Evolutionary conservation across 352 stramenopile genomes (phyloP).

Genomic region (Phytophthora meadii): DNA sequence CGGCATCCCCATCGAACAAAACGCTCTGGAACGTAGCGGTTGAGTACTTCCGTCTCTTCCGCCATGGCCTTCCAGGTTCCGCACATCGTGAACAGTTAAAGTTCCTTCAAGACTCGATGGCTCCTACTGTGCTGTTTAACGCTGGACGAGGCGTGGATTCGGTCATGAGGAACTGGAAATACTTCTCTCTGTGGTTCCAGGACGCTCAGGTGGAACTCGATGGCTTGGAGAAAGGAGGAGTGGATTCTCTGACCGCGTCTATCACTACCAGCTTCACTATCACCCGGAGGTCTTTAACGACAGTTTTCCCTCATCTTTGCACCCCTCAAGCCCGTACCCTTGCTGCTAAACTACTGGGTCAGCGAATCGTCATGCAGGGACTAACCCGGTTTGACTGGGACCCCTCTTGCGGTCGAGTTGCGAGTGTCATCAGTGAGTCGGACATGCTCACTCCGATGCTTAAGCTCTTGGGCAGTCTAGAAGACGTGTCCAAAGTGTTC

Average conservation of each 20-base stretch:
- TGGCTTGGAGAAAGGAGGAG: constrained; percentile 1
- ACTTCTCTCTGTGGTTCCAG: constrained; percentile 18
- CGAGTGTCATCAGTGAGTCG: constrained; percentile 16
- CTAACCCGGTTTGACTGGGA: constrained; percentile 22
- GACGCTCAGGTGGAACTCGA: constrained; percentile 17
- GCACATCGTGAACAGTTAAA: constrained; percentile 4
- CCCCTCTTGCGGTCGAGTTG: constrained; percentile 5
- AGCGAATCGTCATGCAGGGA: constrained; percentile 19
- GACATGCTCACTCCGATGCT: constrained; percentile 34
- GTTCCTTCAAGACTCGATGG: constrained; percentile 15
- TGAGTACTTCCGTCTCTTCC: constrained; percentile 36
- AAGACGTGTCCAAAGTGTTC: constrained; percentile 21
- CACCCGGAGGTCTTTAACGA: constrained; percentile 1
- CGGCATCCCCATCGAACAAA: constrained; percentile 9
- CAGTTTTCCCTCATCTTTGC: constrained; percentile 14
- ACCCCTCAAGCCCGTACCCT: not conserved
- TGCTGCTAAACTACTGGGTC: constrained; percentile 13
- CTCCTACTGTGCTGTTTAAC: constrained; percentile 15
- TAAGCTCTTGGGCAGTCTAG: constrained; percentile 12
- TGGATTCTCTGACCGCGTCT: not conserved
- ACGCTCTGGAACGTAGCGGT: constrained; percentile 28
- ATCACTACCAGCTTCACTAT: constrained; percentile 15
- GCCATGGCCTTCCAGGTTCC: constrained; percentile 8
- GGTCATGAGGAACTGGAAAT: constrained; percentile 21
- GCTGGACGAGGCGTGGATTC: constrained; percentile 9